phyloP scores from a whole-genome alignment of 768 basidiomycete genomes.

The Mycena alexandri region DNA sequence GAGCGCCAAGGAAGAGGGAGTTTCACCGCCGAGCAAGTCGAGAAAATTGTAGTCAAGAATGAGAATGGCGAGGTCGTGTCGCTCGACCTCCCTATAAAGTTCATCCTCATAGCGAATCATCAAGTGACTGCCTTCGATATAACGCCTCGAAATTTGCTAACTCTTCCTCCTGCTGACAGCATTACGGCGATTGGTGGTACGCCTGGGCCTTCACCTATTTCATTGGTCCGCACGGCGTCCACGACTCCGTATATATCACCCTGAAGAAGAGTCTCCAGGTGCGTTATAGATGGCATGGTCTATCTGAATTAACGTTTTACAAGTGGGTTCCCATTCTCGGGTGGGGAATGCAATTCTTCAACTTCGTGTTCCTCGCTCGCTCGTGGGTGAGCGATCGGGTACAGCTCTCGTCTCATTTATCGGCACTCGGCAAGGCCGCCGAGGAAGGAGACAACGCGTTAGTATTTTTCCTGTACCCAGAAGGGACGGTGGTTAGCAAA shows the following conservation, averaged over 20 bases:
- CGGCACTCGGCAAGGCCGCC: constrained; percentile 76
- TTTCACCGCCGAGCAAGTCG: constrained; percentile 71
- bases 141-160: no score
- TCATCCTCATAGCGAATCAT: constrained; percentile 92
- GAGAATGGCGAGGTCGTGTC: constrained; percentile 65
- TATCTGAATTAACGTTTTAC: not conserved
- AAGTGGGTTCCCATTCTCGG: constrained; percentile 84
- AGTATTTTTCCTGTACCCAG: constrained; percentile 91
- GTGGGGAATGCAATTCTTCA: constrained; percentile 96
- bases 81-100: constrained; percentile 81
- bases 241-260: constrained; percentile 87
- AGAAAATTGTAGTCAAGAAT: constrained; percentile 68
- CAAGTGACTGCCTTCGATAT: constrained; percentile 66
- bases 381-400: constrained; percentile 90
- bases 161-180: constrained; percentile 49
- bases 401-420: constrained; percentile 74
- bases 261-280: constrained; percentile 92
- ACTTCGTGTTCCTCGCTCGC: constrained; percentile 93
- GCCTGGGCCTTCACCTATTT: constrained; percentile 88
- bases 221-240: constrained; percentile 68
- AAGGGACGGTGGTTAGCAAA: constrained; percentile 93
- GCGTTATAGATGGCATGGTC: constrained; percentile 31
- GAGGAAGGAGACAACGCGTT: constrained; percentile 78
- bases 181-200: constrained; percentile 90
- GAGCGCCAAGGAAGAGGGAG: constrained; percentile 77